These are phyloP conservation scores for Hevea brasiliensis DNA, from an alignment of 345 rosid genomes.

Conservation along the genomic window DNA sequence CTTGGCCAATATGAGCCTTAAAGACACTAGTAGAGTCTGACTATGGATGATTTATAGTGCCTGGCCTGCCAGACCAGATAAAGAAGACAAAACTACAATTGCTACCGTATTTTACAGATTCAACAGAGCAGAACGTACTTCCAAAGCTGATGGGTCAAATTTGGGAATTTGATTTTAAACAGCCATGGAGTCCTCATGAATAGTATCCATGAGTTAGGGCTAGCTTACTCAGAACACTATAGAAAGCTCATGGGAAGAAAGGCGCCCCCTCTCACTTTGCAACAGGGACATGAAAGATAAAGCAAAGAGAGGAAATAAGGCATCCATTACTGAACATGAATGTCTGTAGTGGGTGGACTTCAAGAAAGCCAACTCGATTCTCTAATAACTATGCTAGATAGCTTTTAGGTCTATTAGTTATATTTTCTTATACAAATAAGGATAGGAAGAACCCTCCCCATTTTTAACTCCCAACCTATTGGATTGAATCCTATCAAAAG, in stretches of 20 bases:
- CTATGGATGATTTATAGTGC: too few relatives aligned
- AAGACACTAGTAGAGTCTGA: too few relatives aligned
- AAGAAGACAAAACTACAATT: too few relatives aligned
- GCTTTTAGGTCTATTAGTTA: too few relatives aligned
- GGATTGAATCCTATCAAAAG: too few relatives aligned
- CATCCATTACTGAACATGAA: slow-evolving; percentile 32
- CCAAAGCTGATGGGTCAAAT: not conserved
- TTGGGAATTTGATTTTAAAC: not conserved
- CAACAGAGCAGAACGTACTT: not conserved
- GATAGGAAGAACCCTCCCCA: too few relatives aligned
- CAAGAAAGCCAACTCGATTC: slow-evolving; percentile 37
- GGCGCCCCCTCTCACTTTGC: slow-evolving; percentile 37
- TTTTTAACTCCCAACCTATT: too few relatives aligned
- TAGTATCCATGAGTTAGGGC: slow-evolving; percentile 16
- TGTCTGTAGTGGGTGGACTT: slow-evolving; percentile 44
- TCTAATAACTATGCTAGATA: slow-evolving; percentile 48
- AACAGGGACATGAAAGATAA: slow-evolving; percentile 28
- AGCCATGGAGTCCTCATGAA: slow-evolving; percentile 11
- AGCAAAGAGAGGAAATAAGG: slow-evolving; percentile 33
- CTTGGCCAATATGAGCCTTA: too few relatives aligned
- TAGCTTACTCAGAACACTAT: slow-evolving; percentile 18
- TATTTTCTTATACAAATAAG: too few relatives aligned
- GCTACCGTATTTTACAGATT: too few relatives aligned
- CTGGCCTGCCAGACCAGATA: too few relatives aligned
- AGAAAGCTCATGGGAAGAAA: slow-evolving; percentile 17